phyloP scores from a whole-genome alignment of 768 basidiomycete genomes.

The Clitopilus hobsonii region DNA sequence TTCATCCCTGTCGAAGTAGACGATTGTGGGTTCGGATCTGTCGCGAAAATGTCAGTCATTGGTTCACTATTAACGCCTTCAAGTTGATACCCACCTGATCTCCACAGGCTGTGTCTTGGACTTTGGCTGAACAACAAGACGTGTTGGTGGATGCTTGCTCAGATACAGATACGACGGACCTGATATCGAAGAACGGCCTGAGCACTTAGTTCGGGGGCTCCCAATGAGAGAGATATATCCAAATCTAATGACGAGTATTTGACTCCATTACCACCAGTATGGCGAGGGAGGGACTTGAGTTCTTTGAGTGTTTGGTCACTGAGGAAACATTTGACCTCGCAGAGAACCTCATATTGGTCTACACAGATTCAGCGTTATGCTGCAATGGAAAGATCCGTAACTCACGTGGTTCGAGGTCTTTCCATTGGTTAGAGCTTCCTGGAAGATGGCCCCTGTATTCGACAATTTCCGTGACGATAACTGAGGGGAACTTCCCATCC shows the following conservation, averaged over 20 bases:
- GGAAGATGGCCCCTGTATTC: conserved; percentile 17
- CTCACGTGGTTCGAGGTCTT: conserved; percentile 17
- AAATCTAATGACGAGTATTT: neutral
- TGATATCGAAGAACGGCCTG: neutral
- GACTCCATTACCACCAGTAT: neutral
- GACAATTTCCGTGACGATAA: neutral
- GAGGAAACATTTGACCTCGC: conserved; percentile 8
- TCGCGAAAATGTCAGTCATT: too few relatives aligned
- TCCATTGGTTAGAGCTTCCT: conserved; percentile 14
- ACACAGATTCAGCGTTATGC: neutral
- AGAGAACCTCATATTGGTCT: conserved; percentile 18
- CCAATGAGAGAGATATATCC: neutral
- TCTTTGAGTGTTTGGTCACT: neutral
- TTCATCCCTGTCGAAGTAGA: too few relatives aligned
- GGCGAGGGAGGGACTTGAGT: neutral
- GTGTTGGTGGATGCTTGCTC: too few relatives aligned
- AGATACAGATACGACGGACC: too few relatives aligned
- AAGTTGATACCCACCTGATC: too few relatives aligned
- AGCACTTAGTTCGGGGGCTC: neutral
- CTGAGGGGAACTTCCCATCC: neutral
- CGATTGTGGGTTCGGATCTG: too few relatives aligned
- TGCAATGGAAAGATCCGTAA: neutral
- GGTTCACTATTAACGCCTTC: too few relatives aligned
- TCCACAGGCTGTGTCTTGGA: too few relatives aligned
- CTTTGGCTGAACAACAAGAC: too few relatives aligned